phyloP scores from a whole-genome alignment of 176 grass and related monocot species.

The Carex littledalei region DNA sequence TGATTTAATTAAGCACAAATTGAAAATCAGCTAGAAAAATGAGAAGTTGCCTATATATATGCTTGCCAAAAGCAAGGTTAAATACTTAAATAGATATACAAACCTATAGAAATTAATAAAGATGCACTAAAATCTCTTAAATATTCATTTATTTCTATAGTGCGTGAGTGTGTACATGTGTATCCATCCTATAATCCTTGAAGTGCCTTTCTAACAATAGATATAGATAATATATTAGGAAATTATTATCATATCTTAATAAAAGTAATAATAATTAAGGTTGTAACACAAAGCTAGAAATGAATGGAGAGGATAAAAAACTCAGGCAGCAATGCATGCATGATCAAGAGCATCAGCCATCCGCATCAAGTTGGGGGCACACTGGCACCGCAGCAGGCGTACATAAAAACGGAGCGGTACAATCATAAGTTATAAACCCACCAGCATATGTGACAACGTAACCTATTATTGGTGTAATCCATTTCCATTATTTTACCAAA shows the following conservation, averaged over 20 bases:
- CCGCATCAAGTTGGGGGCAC: not conserved
- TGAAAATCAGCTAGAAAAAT: not conserved
- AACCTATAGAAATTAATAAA: not conserved
- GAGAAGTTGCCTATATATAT: not conserved
- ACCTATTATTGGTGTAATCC: constrained; percentile 17
- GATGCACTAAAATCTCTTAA: not conserved
- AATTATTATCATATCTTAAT: not conserved
- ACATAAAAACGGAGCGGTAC: not conserved
- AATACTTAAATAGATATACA: not conserved
- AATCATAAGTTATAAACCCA: not conserved
- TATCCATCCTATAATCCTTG: not conserved
- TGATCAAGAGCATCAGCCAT: not conserved
- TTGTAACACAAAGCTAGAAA: not conserved
- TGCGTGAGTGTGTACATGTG: not conserved
- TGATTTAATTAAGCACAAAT: not conserved
- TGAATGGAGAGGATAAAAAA: not conserved
- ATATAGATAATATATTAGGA: not conserved
- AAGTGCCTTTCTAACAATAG: not conserved
- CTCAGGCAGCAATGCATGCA: not conserved
- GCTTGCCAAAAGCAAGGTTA: not conserved
- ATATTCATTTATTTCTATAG: not conserved
- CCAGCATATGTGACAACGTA: constrained; percentile 2
- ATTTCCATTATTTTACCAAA: constrained; percentile 3
- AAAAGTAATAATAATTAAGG: not conserved
- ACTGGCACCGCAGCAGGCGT: not conserved